Evolutionary conservation across 495 filamentous ascomycete genomes (phyloP).

Genomic region (Parathielavia hyrcaniae): DNA sequence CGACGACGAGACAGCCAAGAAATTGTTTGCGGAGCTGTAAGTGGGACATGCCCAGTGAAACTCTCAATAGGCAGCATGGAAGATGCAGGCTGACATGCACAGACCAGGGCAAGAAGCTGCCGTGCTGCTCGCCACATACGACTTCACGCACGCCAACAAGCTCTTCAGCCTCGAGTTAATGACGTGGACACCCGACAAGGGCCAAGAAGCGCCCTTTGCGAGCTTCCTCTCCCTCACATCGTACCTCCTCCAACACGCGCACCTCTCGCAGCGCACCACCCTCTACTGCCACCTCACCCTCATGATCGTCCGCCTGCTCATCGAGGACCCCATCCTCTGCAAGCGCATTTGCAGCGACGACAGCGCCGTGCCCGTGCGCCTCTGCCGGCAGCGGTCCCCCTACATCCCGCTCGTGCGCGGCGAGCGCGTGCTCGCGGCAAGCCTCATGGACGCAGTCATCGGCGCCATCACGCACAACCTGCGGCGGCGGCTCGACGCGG

Average conservation of each 20-base stretch:
- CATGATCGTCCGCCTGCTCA: slow-evolving; percentile 73
- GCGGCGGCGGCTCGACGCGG: slow-evolving; percentile 72
- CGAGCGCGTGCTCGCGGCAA: slow-evolving; percentile 64
- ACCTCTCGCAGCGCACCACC: slow-evolving; percentile 68
- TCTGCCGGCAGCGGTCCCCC: slow-evolving; percentile 86
- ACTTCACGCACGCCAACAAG: slow-evolving; percentile 92
- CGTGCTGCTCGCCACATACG: slow-evolving; percentile 78
- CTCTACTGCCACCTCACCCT: slow-evolving; percentile 79
- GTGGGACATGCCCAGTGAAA: slow-evolving; percentile 1
- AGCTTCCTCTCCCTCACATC: slow-evolving; percentile 83
- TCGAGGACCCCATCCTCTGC: slow-evolving; percentile 80
- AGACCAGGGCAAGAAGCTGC: slow-evolving; percentile 76
- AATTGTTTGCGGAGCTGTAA: slow-evolving; percentile 60
- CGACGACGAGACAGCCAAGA: slow-evolving; percentile 67
- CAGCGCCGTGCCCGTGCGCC: slow-evolving; percentile 63
- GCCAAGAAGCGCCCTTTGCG: slow-evolving; percentile 67
- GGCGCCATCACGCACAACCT: slow-evolving; percentile 95
- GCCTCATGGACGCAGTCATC: slow-evolving; percentile 76
- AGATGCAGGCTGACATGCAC: slow-evolving; percentile 25
- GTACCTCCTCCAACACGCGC: slow-evolving; percentile 88
- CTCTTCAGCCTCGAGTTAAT: slow-evolving; percentile 85
- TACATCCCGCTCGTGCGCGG: slow-evolving; percentile 69
- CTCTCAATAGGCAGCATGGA: not conserved
- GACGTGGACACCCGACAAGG: slow-evolving; percentile 56
- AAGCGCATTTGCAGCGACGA: slow-evolving; percentile 83